These are phyloP conservation scores for Saturnispora silvae DNA, from an alignment of 805 yeast species.

Conservation along the genomic window DNA sequence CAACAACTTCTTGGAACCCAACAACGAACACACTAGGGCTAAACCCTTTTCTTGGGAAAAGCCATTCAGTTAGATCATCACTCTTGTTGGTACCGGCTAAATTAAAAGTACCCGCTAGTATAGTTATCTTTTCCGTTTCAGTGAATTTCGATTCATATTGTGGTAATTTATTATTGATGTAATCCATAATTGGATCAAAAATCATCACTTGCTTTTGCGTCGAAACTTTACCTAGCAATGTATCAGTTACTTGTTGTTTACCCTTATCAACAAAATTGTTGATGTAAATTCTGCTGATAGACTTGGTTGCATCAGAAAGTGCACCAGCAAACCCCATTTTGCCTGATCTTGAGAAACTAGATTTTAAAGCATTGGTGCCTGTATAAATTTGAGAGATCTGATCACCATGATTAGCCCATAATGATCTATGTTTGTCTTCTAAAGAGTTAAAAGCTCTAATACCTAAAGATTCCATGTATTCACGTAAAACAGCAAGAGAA, in stretches of 20 bases:
- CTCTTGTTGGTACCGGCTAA: slow-evolving; percentile 60
- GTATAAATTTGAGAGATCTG: slow-evolving; percentile 92
- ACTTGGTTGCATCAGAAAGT: slow-evolving; percentile 91
- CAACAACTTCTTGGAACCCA: slow-evolving; percentile 92
- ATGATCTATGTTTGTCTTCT: slow-evolving; percentile 62
- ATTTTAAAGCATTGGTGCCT: slow-evolving; percentile 93
- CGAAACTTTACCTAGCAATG: slow-evolving; percentile 70
- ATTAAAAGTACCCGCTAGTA: slow-evolving; percentile 81
- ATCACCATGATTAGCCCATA: slow-evolving; percentile 99
- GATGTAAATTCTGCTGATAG: slow-evolving; percentile 89
- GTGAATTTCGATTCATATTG: slow-evolving; percentile 45
- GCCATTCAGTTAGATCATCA: slow-evolving; percentile 63
- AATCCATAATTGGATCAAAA: slow-evolving; percentile 83
- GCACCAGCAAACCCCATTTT: slow-evolving; percentile 97
- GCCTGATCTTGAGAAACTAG: slow-evolving; percentile 89
- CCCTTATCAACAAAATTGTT: slow-evolving; percentile 90
- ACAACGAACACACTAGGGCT: slow-evolving; percentile 76
- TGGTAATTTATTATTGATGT: slow-evolving; percentile 54
- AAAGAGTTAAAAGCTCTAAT: slow-evolving; percentile 38
- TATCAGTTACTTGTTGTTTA: slow-evolving; percentile 83
- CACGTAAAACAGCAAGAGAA: slow-evolving; percentile 58
- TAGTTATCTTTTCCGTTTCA: slow-evolving; percentile 42
- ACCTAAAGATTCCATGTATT: slow-evolving; percentile 26
- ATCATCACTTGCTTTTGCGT: slow-evolving; percentile 61
- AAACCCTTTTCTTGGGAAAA: slow-evolving; percentile 57